Evolutionary conservation across 73 alveolate genomes (phyloP), one percentile per base, ranked within the genome.

Genomic region (Paramecium primaurelia): DNA sequence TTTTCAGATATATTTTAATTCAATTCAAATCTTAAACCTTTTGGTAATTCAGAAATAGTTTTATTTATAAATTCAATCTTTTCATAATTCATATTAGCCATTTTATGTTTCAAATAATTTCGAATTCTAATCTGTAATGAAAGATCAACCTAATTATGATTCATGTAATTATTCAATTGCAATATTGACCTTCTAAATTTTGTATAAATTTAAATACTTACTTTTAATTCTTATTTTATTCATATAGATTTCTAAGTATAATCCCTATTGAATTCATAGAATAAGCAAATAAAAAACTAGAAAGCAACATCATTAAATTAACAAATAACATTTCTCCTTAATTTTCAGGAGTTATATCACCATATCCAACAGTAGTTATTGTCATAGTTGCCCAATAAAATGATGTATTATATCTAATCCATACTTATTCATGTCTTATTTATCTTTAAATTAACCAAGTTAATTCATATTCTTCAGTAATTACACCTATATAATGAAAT

Each of bases 321-420:
- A 96, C 86, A 45, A 97, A 60, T 8, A 95, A 20, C 93, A 92
- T 95, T 77, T 97, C 99, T 16, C 83, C 18, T 28, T 83, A 49
- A 22, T 95, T 95, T 25, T 54, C 93, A 8, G 98, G 96, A 9
- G 97, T 94, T 5, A 97, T 91, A 91, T 97, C 99, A 0, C 99
- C 99, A 93, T 96, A 97, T 18, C 99, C 99, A 3, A 96, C 98
- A 2, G 99, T 97, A 11, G 95, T 92, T 58, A 97, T 87, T 6
- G 98, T 95, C 77, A 96, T 93, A 1, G 94, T 86, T 12, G 99
- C 94, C 98, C 98, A 97, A 75, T 97, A 95, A 18, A 96, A 49
- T 7, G 93, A 87, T 37, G 54, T 18, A 42, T 64, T 25, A 42
- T 87, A 87, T 64, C 73, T 64, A 18, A 87, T 40, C 49, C 71